Evolutionary conservation across 495 filamentous ascomycete species (phyloP), one percentile per base, ranked within the genome.

Genomic region (Venustampulla echinocandica): DNA sequence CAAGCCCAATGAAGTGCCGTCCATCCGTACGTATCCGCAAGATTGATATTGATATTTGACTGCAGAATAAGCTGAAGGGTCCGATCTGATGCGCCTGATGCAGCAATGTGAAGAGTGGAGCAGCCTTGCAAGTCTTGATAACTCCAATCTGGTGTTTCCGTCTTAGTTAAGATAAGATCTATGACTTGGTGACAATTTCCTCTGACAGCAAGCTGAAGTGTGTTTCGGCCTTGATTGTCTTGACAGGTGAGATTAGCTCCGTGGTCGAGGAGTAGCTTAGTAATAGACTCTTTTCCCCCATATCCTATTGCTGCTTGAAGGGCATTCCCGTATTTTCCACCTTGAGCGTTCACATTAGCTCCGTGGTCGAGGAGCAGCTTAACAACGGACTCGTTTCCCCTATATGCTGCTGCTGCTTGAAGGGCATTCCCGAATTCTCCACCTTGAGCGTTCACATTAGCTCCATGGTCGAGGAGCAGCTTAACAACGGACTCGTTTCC

Each of bases 1-100:
- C 61, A 55, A 18, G 65, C 62, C 30, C 60, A 56, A 45, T 65
- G 63, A 38, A 65, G 53, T 10, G 65, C 46, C 40, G 45, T 47
- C 45, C 37, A 37, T 20, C 32, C 22, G 11, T 10, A 20, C 19
- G 27, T 52, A 20, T 53, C 38, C 14, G n/a, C 17, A 13, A 55
- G 56, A 36, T 58, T 58, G 23, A 53, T 30, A 46, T 52, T 44
- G 22, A 54, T 51, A 32, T 49, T 47, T 9, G 34, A 34, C 4
- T 52, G 18, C 10, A 57, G 25, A 13, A 60, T 43, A 32, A 44
- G 17, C 28, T 56, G 25, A n/a, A 57, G 45, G 23, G 52, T 33
- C 17, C 38, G 35, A 14, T 55, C 21, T 34, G 53, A 36, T 4
- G 57, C 59, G 34, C 49, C 42, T 25, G 35, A 48, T 23, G 59